Evolutionary conservation across 495 filamentous ascomycete genomes (phyloP).

Genomic region (Penicillium dipodomyicola): DNA sequence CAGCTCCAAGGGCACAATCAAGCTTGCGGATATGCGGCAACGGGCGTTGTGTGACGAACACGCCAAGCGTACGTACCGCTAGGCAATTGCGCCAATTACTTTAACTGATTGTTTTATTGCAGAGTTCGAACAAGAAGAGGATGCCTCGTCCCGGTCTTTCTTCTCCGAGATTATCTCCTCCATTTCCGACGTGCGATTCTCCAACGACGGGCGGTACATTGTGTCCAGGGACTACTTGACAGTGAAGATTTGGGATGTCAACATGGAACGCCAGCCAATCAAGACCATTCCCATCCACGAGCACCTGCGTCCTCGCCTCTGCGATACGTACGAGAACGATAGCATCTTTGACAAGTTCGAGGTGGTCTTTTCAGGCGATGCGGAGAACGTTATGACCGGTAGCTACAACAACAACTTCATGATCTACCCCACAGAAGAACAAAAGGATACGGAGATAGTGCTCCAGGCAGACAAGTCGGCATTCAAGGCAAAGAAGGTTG

Average conservation of each 20-base stretch:
- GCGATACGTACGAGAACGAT: constrained; percentile 98
- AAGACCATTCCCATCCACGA: constrained; percentile 99
- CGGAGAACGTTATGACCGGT: constrained; percentile 98
- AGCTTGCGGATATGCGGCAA: constrained; percentile 96
- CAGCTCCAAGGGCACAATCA: constrained; percentile 98
- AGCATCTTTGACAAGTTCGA: constrained; percentile 99
- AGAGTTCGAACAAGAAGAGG: constrained; percentile 99
- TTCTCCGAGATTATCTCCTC: constrained; percentile 99
- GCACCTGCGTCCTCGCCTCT: constrained; percentile 88
- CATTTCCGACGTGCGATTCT: constrained; percentile 97
- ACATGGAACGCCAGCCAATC: constrained; percentile 94
- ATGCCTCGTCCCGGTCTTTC: constrained; percentile 97
- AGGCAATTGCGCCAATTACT: constrained; percentile 4
- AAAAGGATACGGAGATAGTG: constrained; percentile 95
- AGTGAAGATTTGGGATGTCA: constrained; percentile 99
- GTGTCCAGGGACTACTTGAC: constrained; percentile 97
- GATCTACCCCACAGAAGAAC: constrained; percentile 96
- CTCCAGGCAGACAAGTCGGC: constrained; percentile 97
- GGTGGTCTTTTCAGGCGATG: constrained; percentile 97
- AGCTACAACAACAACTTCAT: constrained; percentile 99
- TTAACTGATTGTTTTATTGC: constrained; percentile 9
- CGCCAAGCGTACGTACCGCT: constrained; percentile 72
- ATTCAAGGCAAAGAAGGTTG: constrained; percentile 99
- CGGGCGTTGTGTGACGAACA: constrained; percentile 95
- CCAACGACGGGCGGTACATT: constrained; percentile 93